Evolutionary conservation across 345 rosid species (phyloP).

Genomic region (Corymbia maculata): DNA sequence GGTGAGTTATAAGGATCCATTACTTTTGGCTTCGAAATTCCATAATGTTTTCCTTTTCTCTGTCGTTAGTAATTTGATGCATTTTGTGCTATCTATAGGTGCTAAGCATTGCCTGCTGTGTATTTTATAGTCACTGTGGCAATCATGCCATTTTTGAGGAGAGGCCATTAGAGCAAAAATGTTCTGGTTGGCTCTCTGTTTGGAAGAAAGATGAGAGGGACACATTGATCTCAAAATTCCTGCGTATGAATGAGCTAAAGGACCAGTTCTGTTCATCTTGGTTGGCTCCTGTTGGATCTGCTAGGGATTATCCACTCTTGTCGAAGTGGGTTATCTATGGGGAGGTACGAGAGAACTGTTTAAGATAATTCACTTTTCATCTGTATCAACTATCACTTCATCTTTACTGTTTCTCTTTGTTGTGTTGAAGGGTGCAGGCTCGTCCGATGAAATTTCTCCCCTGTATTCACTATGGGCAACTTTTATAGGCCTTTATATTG

Average conservation of each 20-base stretch:
- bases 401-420: not conserved
- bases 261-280: slow-evolving; percentile 93
- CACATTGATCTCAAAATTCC: slow-evolving; percentile 62
- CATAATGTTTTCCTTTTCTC: not conserved
- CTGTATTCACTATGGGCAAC: slow-evolving; percentile 97
- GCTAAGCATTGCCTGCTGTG: slow-evolving; percentile 94
- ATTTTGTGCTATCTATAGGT: slow-evolving; percentile 37
- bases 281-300: slow-evolving; percentile 99
- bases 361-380: not conserved
- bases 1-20: slow-evolving; percentile 34
- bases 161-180: slow-evolving; percentile 31
- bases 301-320: slow-evolving; percentile 91
- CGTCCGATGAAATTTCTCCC: slow-evolving; percentile 92
- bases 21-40: not conserved
- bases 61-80: not conserved
- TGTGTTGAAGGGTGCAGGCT: slow-evolving; percentile 63
- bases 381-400: not conserved
- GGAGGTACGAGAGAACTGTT: slow-evolving; percentile 42
- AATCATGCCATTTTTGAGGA: slow-evolving; percentile 67
- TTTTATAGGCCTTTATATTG: slow-evolving; percentile 96
- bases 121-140: slow-evolving; percentile 97
- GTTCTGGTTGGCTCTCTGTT: slow-evolving; percentile 58
- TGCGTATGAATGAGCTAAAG: slow-evolving; percentile 81
- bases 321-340: slow-evolving; percentile 99
- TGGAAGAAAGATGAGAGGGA: slow-evolving; percentile 51